These are phyloP conservation scores for Penicillium sclerotiorum DNA, from an alignment of 2,329 filamentous ascomycete genomes.

Conservation along the genomic window DNA sequence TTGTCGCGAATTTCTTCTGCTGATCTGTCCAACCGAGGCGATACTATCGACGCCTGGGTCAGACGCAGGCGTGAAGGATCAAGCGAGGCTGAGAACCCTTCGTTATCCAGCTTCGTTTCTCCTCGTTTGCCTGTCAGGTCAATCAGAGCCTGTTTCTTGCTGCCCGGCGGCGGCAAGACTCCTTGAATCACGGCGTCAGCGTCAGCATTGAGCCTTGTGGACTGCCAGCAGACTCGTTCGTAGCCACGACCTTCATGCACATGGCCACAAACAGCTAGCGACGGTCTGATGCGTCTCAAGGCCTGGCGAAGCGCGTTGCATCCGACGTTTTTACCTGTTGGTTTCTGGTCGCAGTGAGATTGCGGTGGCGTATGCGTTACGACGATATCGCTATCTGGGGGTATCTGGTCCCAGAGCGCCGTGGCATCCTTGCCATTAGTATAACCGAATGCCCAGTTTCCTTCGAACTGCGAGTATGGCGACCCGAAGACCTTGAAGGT, in stretches of 20 bases:
- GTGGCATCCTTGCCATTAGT: conserved; percentile 40
- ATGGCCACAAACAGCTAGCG: conserved; percentile 61
- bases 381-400: conserved; percentile 55
- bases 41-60: conserved; percentile 6
- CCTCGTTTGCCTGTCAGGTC: conserved; percentile 52
- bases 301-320: conserved; percentile 51
- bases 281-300: conserved; percentile 52
- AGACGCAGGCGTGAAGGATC: too few species aligned
- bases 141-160: conserved; percentile 58
- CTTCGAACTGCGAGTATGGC: conserved; percentile 53
- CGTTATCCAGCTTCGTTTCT: conserved; percentile 37
- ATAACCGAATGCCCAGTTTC: conserved; percentile 62
- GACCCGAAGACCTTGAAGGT: conserved; percentile 61
- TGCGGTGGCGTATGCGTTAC: conserved; percentile 60
- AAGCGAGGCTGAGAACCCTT: conserved; percentile 20
- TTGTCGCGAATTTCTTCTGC: conserved; percentile 5
- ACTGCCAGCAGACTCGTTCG: conserved; percentile 53
- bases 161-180: conserved; percentile 46
- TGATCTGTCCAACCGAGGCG: conserved; percentile 9
- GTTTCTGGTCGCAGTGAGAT: conserved; percentile 50
- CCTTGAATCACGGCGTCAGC: conserved; percentile 22
- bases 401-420: conserved; percentile 54
- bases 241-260: conserved; percentile 60
- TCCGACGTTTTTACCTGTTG: conserved; percentile 42
- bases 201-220: background rate